Evolutionary conservation across 176 grass and related monocot genomes (phyloP).

Genomic region (Zizania latifolia): DNA sequence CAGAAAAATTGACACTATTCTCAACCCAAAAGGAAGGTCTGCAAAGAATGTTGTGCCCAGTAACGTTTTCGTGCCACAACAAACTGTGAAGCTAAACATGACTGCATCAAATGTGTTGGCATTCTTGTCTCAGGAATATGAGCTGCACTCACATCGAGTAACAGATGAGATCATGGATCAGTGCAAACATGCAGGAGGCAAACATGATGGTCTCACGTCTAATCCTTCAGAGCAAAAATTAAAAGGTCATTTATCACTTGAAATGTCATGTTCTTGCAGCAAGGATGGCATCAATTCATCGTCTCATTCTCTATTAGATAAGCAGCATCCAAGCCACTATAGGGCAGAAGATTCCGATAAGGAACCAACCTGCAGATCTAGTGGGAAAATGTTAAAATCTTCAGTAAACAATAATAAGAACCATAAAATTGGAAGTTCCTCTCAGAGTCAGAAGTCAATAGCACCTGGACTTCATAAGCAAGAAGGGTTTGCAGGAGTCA

Average conservation of each 20-base stretch:
- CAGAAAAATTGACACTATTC: conserved; percentile 41
- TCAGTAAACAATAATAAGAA: background rate
- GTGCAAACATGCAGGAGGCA: conserved; percentile 10
- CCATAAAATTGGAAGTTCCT: background rate
- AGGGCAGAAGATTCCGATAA: conserved; percentile 22
- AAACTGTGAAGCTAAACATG: conserved; percentile 32
- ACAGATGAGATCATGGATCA: conserved; percentile 21
- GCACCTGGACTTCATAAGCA: background rate
- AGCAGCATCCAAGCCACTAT: conserved; percentile 24
- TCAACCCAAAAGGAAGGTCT: conserved; percentile 39
- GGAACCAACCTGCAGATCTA: background rate
- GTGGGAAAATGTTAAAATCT: background rate
- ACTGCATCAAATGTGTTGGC: conserved; percentile 21
- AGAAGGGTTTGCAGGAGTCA: background rate
- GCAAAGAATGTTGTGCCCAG: background rate
- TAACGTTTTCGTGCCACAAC: conserved; percentile 31
- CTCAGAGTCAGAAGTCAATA: conserved; percentile 16
- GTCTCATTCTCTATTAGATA: conserved; percentile 13
- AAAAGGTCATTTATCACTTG: conserved; percentile 33
- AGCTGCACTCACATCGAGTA: conserved; percentile 16
- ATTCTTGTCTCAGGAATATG: conserved; percentile 29
- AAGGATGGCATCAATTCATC: conserved; percentile 28
- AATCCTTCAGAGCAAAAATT: conserved; percentile 20
- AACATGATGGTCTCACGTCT: conserved; percentile 11
- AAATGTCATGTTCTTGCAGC: conserved; percentile 27